phyloP scores from a whole-genome alignment of 2,329 filamentous ascomycete species.

The Trichoderma asperellum region DNA sequence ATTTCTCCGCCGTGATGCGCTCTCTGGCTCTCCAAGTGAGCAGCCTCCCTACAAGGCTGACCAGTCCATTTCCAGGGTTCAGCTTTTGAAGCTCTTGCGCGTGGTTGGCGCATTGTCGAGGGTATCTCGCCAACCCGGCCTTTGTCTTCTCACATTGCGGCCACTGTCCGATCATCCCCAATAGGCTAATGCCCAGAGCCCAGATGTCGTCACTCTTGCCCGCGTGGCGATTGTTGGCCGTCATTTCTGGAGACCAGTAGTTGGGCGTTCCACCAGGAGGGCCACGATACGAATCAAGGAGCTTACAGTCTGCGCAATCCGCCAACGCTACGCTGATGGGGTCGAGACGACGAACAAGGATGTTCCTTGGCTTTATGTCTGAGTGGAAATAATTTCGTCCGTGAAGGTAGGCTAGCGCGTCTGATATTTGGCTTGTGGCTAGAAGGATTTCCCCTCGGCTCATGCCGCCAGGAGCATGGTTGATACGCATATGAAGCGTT shows the following conservation, averaged over 20 bases:
- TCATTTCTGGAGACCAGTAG: conserved; percentile 41
- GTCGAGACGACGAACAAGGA: conserved; percentile 37
- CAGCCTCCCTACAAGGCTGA: conserved; percentile 34
- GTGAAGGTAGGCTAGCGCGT: conserved; percentile 39
- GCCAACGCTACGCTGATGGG: conserved; percentile 40
- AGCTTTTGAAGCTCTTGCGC: conserved; percentile 32
- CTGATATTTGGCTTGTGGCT: conserved; percentile 34
- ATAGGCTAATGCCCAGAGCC: conserved; percentile 41
- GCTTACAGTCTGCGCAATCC: conserved; percentile 40
- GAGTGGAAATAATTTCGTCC: conserved; percentile 34
- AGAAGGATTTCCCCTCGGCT: conserved; percentile 31
- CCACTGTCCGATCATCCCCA: conserved; percentile 40
- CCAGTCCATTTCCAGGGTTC: conserved; percentile 36
- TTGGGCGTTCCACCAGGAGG: conserved; percentile 35
- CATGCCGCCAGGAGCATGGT: conserved; percentile 32
- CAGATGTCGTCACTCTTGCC: conserved; percentile 42
- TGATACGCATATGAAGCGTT: conserved; percentile 37
- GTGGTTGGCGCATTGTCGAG: conserved; percentile 35
- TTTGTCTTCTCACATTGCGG: conserved; percentile 32
- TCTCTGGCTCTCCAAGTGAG: conserved; percentile 32
- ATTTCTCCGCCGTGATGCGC: conserved; percentile 34
- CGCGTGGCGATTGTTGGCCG: conserved; percentile 28
- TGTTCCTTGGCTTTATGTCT: conserved; percentile 42
- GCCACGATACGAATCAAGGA: conserved; percentile 14
- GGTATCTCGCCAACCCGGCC: conserved; percentile 34